Base-by-base conservation (phyloP, 1,284 basidiomycete genomes). In the Mycosarcoma mackinlayi region DNA sequence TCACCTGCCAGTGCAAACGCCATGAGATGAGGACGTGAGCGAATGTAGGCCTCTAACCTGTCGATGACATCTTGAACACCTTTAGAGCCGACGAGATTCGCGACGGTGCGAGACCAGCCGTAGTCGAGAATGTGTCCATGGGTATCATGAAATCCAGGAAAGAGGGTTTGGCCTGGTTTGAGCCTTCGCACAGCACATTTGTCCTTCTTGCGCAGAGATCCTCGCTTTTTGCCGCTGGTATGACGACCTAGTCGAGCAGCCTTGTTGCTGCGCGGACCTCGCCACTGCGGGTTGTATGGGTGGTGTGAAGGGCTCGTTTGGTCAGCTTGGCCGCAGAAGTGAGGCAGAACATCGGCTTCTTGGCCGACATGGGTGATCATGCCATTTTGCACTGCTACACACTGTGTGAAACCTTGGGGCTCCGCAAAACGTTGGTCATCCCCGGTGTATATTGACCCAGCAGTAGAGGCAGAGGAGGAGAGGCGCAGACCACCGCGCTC, bases 91-190 rank as follows among this genome's bases (percentile, higher is more conserved):
- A 66, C 59, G 10, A 80, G 71, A 31, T 80, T 58, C 16, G 61
- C 78, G 3, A 67, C 73, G 8, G 60, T 52, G n/a, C 62, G 47
- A 18, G 70, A 70, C 62, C 68, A 71, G 45, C 78, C 78, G 16
- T 73, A 68, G 33, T 77, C 73, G 39, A 80, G 73, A n/a, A 78
- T 61, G 46, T 80, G 78, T 23, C 73, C 78, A 37, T 80, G 78
- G 16, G 76, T 75, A 38, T 80, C 78, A 38, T 75, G 74, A 23
- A 80, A 72, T 30, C 75, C 75, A 28, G 75, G 72, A 28, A 66
- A 72, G 16, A 76, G 48, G 0, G 61, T 59, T 33, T 71, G 61
- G 2, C 59, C 68, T 2, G 46, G 23, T 16, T 37, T 38, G 10
- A 72, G 55, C n/a, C 58, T 42, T 4, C 58, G 44, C 1, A 71